A percentile compares a stretch with the other conserved stretches of the same genome.
Evolutionary conservation across 116 monocot species (phyloP).

Genomic region (Iris pallida): DNA sequence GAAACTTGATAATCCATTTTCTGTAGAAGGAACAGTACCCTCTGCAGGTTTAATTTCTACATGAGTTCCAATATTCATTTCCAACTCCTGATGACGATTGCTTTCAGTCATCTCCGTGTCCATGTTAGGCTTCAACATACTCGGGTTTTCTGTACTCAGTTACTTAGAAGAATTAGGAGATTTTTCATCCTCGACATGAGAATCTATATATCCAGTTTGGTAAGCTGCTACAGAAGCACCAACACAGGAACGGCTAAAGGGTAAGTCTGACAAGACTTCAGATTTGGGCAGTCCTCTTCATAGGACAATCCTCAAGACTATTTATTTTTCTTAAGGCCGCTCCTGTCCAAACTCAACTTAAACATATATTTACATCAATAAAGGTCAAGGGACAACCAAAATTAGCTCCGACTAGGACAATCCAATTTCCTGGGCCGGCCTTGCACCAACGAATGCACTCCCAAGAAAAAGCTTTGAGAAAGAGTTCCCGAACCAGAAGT

Average conservation of each 20-base stretch:
- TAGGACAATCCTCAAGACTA: no score
- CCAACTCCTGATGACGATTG: slow-evolving; percentile 6
- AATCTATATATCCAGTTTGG: slow-evolving; percentile 40
- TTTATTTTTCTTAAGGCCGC: no score
- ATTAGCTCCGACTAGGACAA: no score
- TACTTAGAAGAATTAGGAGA: slow-evolving; percentile 11
- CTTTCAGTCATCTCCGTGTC: slow-evolving; percentile 15
- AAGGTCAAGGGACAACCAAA: no score
- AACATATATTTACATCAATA: no score
- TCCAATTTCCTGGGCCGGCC: no score
- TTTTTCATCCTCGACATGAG: slow-evolving; percentile 23
- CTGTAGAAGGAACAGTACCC: slow-evolving; percentile 11
- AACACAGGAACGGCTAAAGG: no score
- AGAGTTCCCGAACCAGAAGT: slow-evolving; percentile 22
- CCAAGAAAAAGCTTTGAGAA: slow-evolving; percentile 44
- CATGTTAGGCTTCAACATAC: slow-evolving; percentile 15
- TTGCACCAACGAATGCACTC: slow-evolving; percentile 38
- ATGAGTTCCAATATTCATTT: slow-evolving; percentile 5
- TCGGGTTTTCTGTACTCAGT: slow-evolving; percentile 16
- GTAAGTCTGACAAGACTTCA: no score
- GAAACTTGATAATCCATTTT: slow-evolving; percentile 16
- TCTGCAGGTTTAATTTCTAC: slow-evolving; percentile 19
- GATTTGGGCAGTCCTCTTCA: no score
- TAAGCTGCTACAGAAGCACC: slow-evolving; percentile 41
- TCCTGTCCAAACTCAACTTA: no score